phyloP scores from a whole-genome alignment of 2,329 filamentous ascomycete genomes.

The Gremmenia infestans region DNA sequence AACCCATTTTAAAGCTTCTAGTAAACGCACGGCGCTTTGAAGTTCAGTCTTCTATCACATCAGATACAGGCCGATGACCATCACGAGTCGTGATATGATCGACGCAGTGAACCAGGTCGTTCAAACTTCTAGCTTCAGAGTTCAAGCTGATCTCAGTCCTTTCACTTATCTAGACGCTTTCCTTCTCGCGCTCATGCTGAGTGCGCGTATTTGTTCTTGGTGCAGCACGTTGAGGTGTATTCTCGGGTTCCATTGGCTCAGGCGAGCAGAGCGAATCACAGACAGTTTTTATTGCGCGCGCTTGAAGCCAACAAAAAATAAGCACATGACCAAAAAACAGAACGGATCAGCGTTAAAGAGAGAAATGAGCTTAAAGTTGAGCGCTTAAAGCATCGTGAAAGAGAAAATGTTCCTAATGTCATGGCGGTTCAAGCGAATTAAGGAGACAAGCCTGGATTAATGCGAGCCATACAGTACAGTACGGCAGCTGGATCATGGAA shows the following conservation, averaged over 20 bases:
- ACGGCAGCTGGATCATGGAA: not conserved
- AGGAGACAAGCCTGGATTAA: not conserved
- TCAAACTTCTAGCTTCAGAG: no score
- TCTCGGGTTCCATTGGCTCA: conserved; percentile 6
- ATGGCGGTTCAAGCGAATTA: not conserved
- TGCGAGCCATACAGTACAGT: not conserved
- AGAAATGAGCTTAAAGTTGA: conserved; percentile 9
- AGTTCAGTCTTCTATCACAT: no score
- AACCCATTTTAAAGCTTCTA: no score
- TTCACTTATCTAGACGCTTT: no score
- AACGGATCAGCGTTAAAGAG: conserved; percentile 6
- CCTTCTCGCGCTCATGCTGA: no score
- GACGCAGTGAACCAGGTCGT: no score
- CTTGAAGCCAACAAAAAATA: conserved; percentile 12
- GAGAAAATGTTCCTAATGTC: not conserved
- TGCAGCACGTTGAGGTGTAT: not conserved
- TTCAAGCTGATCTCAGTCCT: no score
- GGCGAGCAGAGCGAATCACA: conserved; percentile 5
- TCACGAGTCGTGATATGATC: no score
- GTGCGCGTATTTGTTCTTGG: no score
- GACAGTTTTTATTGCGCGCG: conserved; percentile 9
- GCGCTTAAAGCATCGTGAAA: conserved; percentile 14
- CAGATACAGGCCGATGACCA: no score
- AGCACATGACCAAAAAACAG: conserved; percentile 13
- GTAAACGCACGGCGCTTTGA: no score